Evolutionary conservation across 495 filamentous ascomycete species (phyloP).

Genomic region (Corynascus novoguineensis): DNA sequence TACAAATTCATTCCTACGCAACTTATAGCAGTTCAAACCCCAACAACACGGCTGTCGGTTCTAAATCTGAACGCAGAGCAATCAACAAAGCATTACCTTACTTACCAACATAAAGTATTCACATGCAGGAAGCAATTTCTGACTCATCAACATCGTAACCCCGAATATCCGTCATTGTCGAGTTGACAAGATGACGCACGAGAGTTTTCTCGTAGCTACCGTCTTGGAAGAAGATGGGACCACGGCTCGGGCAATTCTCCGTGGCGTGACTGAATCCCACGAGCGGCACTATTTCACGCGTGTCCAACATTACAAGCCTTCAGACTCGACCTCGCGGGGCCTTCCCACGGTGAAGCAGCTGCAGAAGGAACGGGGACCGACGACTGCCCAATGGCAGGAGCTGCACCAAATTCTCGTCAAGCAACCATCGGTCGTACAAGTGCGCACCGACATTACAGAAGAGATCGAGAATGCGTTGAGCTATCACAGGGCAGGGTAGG

Average conservation of each 20-base stretch:
- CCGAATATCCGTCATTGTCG: neutral
- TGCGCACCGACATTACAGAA: slow-evolving; percentile 33
- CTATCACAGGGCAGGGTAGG: neutral
- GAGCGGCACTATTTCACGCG: slow-evolving; percentile 32
- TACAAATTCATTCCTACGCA: too few species aligned
- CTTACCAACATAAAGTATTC: too few species aligned
- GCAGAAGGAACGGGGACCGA: slow-evolving; percentile 28
- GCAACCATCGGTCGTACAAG: slow-evolving; percentile 39
- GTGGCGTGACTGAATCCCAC: slow-evolving; percentile 38
- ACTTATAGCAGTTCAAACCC: too few species aligned
- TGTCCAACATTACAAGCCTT: slow-evolving; percentile 33
- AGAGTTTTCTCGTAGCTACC: slow-evolving; percentile 36
- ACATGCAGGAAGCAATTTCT: too few species aligned
- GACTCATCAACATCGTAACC: too few species aligned
- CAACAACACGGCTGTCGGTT: too few species aligned
- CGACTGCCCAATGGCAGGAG: slow-evolving; percentile 32
- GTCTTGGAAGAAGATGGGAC: slow-evolving; percentile 29
- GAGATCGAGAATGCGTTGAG: slow-evolving; percentile 22
- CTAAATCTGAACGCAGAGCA: too few species aligned
- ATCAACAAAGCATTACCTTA: too few species aligned
- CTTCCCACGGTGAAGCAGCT: slow-evolving; percentile 29
- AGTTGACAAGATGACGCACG: slow-evolving; percentile 30
- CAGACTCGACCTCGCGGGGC: slow-evolving; percentile 17
- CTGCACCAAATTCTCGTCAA: slow-evolving; percentile 35
- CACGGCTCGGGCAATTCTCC: slow-evolving; percentile 35